These are phyloP conservation scores for Yamadazyma songkhlaensis DNA, from an alignment of 1,139 yeast species.

Conservation along the genomic window DNA sequence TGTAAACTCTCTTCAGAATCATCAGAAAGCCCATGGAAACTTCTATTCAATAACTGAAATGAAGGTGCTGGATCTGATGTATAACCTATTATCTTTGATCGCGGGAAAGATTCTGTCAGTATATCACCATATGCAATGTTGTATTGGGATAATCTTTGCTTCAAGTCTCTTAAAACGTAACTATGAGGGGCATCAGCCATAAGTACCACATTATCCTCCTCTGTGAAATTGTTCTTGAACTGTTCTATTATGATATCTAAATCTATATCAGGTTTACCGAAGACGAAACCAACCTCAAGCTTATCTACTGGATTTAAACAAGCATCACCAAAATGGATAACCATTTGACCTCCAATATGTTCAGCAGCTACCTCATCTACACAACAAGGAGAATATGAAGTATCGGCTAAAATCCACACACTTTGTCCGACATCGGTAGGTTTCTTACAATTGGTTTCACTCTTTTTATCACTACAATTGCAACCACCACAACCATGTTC, in stretches of 20 bases:
- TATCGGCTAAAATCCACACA: constrained; percentile 69
- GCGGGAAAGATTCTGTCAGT: constrained; percentile 15
- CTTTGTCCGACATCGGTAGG: constrained; percentile 6
- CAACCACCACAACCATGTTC: background rate
- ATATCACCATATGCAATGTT: constrained; percentile 49
- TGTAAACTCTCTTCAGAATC: constrained; percentile 23
- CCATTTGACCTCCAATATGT: constrained; percentile 82
- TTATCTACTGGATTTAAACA: constrained; percentile 78
- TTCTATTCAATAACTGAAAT: constrained; percentile 22
- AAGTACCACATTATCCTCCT: constrained; percentile 42
- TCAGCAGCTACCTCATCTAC: constrained; percentile 96
- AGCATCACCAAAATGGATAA: constrained; percentile 93
- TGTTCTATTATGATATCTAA: constrained; percentile 16
- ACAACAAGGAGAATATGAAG: constrained; percentile 94
- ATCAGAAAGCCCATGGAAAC: constrained; percentile 19
- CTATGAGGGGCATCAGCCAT: constrained; percentile 72
- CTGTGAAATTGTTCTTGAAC: constrained; percentile 36
- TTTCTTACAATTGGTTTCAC: background rate
- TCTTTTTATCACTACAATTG: constrained; percentile 1
- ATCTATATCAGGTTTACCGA: constrained; percentile 64
- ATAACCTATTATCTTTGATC: constrained; percentile 44
- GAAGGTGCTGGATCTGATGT: background rate
- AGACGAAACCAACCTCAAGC: constrained; percentile 71
- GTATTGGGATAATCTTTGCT: constrained; percentile 33
- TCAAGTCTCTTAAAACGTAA: constrained; percentile 34